Evolutionary conservation across 2,329 filamentous ascomycete species (phyloP).

Genomic region (Colletotrichum sidae): DNA sequence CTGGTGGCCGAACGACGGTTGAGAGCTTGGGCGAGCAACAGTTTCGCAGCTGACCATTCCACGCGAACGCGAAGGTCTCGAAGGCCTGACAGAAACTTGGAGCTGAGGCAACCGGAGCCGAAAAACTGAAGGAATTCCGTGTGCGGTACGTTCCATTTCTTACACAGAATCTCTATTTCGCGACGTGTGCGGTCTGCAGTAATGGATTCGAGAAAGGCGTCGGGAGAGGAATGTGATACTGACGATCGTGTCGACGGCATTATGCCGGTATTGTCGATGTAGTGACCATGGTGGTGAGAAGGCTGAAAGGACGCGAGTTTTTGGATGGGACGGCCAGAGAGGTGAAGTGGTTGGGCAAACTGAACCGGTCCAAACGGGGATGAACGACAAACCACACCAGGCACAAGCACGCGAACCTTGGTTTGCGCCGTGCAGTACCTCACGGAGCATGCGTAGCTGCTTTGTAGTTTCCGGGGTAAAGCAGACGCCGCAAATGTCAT

Average conservation of each 20-base stretch:
- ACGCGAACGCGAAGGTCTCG: constrained; percentile 13
- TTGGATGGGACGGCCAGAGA: no score
- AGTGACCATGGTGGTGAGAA: constrained; percentile 1
- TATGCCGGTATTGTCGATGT: background rate
- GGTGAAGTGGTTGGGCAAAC: no score
- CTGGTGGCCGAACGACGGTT: background rate
- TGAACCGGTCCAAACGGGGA: no score
- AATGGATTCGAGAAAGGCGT: background rate
- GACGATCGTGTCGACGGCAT: constrained; percentile 8
- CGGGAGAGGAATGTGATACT: background rate
- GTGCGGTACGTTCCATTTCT: constrained; percentile 5
- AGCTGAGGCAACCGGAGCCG: background rate
- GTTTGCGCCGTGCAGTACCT: no score
- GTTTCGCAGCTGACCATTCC: background rate
- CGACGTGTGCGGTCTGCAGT: background rate
- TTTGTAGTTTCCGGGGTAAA: no score
- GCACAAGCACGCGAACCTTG: no score
- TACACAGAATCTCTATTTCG: constrained; percentile 2
- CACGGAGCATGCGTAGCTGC: no score
- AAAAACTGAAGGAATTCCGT: constrained; percentile 4
- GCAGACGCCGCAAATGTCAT: no score
- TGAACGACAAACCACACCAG: no score
- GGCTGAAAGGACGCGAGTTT: no score
- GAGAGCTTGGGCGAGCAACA: background rate
- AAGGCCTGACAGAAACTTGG: constrained; percentile 1